Evolutionary conservation across 108 stramenopile genomes (phyloP).

Genomic region (Skeletonema marinoi): DNA sequence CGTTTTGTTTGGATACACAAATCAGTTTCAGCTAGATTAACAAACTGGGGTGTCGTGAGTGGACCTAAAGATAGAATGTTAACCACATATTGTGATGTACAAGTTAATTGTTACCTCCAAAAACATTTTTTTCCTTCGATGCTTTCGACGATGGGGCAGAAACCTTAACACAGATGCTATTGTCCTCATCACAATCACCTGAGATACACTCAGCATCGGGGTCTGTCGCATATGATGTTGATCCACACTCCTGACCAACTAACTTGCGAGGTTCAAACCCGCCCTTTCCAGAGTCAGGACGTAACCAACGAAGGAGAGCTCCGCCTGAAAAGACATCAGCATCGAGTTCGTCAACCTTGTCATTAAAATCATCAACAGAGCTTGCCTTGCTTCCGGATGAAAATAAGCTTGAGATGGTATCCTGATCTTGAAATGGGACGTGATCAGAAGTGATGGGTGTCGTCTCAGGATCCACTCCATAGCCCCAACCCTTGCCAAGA

Average conservation of each 20-base stretch:
- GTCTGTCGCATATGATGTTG: neutral
- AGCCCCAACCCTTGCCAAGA: constrained; percentile 2
- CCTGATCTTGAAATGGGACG: constrained; percentile 9
- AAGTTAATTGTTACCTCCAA: too few relatives aligned
- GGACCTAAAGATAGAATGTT: too few relatives aligned
- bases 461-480: constrained; percentile 10
- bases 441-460: neutral
- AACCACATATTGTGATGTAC: too few relatives aligned
- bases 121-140: too few relatives aligned
- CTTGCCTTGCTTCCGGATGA: neutral
- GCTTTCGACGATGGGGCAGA: too few relatives aligned
- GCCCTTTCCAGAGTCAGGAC: neutral
- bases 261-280: neutral
- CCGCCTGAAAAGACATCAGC: constrained; percentile 4
- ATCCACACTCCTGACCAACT: constrained; percentile 1
- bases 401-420: neutral
- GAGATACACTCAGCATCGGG: constrained; percentile 8
- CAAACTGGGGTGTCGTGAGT: too few relatives aligned
- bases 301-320: constrained; percentile 1
- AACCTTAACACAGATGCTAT: too few relatives aligned
- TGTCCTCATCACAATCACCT: too few relatives aligned
- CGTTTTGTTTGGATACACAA: too few relatives aligned
- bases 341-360: constrained; percentile 7
- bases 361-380: constrained; percentile 1
- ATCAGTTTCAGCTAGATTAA: too few relatives aligned